Evolutionary conservation across 1,284 basidiomycete species (phyloP), one percentile per base, ranked within the genome.

Genomic region (Microbotryum violaceum): DNA sequence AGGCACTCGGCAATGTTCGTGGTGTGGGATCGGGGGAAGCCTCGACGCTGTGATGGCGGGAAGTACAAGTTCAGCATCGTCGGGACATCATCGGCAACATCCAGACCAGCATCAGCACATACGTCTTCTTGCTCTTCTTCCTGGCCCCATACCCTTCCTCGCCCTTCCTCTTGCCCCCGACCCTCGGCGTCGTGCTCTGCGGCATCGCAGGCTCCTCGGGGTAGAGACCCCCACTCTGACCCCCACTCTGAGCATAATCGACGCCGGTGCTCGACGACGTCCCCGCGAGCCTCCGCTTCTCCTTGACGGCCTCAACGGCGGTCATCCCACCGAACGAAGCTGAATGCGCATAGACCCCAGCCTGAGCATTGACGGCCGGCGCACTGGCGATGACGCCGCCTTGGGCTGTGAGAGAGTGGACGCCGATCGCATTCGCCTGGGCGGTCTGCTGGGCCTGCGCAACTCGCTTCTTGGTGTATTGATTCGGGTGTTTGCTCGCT

Each of bases 391-490:
- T 33, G 48, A 33, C 46, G 33, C 46, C 55, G 21, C 44, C 49
- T 49, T 23, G 27, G 9, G 23, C 12, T 1, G 37, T 42, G 14
- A 42, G 37, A 5, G 37, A 16, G 16, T 42, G 37, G 1, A 42
- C 10, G 37, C 37, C 37, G 37, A 18, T 42, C 37, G 37, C 37
- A 42, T 42, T 42, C 37, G 37, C 37, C 3, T 42, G 37, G 5
- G 37, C 37, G 37, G 37, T 44, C 49, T 56, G 59, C 44, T 42
- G 54, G 29, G 10, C 46, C 46, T 8, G 49, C 53, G 37, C 4
- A 47, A 64, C 4, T 20, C 65, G 54, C 50, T 69, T 69, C 61
- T 69, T 69, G 52, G 67, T 69, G 59, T 69, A 69, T 51, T 69
- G 67, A 25, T 69, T 69, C 59, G 67, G 67, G 48, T 69, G 67